Conservation (phyloP, 371 early-diverging fungal species). For the Modicella reniformis region DNA sequence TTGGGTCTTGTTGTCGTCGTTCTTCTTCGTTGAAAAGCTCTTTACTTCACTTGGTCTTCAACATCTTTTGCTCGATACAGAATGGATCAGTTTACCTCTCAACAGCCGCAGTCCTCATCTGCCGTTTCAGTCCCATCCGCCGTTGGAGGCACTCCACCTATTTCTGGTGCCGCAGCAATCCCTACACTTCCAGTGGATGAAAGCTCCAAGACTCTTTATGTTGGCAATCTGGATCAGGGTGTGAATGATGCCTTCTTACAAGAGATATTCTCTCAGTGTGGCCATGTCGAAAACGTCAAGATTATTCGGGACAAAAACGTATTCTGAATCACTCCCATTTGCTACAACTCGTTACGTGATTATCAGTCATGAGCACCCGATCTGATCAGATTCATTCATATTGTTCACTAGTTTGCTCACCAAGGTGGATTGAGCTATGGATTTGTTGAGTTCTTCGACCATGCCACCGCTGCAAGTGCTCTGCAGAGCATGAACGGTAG, state of each 20-base stretch:
- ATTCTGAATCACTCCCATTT: slow-evolving; percentile 51
- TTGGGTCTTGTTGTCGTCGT: slow-evolving; percentile 12
- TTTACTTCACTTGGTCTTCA: slow-evolving; percentile 2
- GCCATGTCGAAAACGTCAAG: slow-evolving; percentile 78
- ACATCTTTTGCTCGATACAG: slow-evolving; percentile 9
- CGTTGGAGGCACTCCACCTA: slow-evolving; percentile 2
- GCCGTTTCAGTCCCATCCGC: slow-evolving; percentile 11
- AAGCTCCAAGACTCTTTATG: slow-evolving; percentile 78
- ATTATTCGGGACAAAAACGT: slow-evolving; percentile 83
- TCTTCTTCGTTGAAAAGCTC: not conserved
- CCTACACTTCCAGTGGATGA: slow-evolving; percentile 57
- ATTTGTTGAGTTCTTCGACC: slow-evolving; percentile 88
- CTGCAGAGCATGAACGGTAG: slow-evolving; percentile 82
- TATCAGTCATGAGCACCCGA: not conserved
- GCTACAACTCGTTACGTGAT: not conserved
- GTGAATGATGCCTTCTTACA: slow-evolving; percentile 80
- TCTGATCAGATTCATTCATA: not conserved
- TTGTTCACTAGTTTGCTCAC: slow-evolving; percentile 45
- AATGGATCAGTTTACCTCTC: slow-evolving; percentile 47
- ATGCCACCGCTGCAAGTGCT: slow-evolving; percentile 78
- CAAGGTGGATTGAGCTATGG: slow-evolving; percentile 83
- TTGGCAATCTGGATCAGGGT: slow-evolving; percentile 88
- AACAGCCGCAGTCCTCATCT: slow-evolving; percentile 32
- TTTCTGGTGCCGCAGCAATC: slow-evolving; percentile 13
- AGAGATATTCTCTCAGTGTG: slow-evolving; percentile 78